phyloP scores from a whole-genome alignment of 75 land plant species.

The Pseudotsuga menziesii region DNA sequence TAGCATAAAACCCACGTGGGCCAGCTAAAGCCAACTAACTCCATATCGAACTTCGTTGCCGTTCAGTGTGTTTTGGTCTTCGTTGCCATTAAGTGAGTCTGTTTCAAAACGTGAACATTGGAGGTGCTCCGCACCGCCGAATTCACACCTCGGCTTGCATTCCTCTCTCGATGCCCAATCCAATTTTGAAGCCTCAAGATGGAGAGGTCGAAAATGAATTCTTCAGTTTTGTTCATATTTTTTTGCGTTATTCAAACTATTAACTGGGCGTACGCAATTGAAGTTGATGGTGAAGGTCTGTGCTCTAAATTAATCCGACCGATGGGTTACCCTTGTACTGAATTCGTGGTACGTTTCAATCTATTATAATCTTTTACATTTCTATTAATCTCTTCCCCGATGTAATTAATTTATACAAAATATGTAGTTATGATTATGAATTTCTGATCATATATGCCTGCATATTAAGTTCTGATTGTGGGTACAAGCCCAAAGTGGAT shows the following conservation, averaged over 20 bases:
- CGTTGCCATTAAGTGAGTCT: too few species aligned
- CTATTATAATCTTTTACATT: not conserved
- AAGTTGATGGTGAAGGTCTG: slow-evolving; percentile 12
- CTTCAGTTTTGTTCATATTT: not conserved
- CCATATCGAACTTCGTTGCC: too few species aligned
- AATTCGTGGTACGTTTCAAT: slow-evolving; percentile 36
- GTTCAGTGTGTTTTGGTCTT: too few species aligned
- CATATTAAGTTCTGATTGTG: not conserved
- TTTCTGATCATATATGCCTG: not conserved
- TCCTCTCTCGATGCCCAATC: too few species aligned
- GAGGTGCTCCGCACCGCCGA: too few species aligned
- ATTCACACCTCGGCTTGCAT: too few species aligned
- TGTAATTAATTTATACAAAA: not conserved
- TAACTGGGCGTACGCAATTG: not conserved
- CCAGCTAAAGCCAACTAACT: too few species aligned
- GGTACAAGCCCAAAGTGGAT: not conserved
- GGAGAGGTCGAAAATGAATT: not conserved
- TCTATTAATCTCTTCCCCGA: not conserved
- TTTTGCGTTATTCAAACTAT: not conserved
- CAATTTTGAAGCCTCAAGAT: not conserved
- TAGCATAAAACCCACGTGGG: too few species aligned
- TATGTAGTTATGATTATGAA: not conserved
- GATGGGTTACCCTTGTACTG: slow-evolving; percentile 60
- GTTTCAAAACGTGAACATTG: too few species aligned
- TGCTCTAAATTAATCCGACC: slow-evolving; percentile 49